These are phyloP conservation scores for Euphrasia arctica DNA, from an alignment of 305 asterid genomes.

Conservation along the genomic window DNA sequence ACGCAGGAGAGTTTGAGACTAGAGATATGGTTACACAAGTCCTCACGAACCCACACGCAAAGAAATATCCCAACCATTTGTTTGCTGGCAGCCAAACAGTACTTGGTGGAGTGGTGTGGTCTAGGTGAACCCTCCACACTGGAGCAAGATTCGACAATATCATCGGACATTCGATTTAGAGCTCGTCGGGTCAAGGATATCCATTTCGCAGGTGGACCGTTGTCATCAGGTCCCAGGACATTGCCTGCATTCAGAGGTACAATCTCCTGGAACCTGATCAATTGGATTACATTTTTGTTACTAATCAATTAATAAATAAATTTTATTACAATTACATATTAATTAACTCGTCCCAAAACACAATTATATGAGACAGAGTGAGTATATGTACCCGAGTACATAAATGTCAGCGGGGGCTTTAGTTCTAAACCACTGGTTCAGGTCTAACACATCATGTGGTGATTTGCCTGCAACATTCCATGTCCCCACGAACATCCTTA, in stretches of 20 bases:
- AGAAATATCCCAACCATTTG: conserved; percentile 88
- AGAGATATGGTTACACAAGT: conserved; percentile 40
- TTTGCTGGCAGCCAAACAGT: conserved; percentile 69
- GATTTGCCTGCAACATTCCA: conserved; percentile 94
- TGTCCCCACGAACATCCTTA: conserved; percentile 81
- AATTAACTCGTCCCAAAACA: too few relatives aligned
- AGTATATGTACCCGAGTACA: conserved; percentile 62
- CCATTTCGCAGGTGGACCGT: conserved; percentile 73
- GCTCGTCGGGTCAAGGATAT: conserved; percentile 56
- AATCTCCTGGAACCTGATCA: conserved; percentile 75
- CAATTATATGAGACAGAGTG: too few relatives aligned
- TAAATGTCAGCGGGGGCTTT: conserved; percentile 64
- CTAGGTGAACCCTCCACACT: background rate
- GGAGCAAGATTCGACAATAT: conserved; percentile 17
- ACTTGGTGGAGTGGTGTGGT: conserved; percentile 16
- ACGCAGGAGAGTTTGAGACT: conserved; percentile 69
- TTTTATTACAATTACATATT: too few relatives aligned
- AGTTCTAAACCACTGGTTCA: conserved; percentile 58
- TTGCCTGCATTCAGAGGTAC: conserved; percentile 87
- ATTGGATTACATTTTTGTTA: background rate
- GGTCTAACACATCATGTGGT: conserved; percentile 50
- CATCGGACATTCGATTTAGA: conserved; percentile 34
- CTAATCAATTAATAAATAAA: background rate
- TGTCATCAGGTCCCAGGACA: conserved; percentile 69
- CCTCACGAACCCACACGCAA: conserved; percentile 66